phyloP scores from a whole-genome alignment of 1,284 basidiomycete species.

The Cryptococcus sp. region DNA sequence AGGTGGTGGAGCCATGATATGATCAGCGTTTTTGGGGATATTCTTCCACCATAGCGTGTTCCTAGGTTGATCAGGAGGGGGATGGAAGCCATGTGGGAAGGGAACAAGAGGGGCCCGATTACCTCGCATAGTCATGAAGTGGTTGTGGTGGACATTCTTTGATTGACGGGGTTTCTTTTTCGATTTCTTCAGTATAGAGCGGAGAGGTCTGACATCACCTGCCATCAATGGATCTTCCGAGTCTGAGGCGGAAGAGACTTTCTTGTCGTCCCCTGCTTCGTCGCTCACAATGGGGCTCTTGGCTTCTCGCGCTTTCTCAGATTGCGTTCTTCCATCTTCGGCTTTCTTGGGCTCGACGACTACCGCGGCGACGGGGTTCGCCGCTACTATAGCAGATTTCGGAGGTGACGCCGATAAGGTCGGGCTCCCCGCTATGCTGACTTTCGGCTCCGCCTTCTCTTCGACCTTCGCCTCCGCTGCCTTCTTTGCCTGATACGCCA shows the following conservation, averaged over 20 bases:
- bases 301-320: not conserved
- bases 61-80: slow-evolving; percentile 26
- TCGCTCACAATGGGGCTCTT: not conserved
- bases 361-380: not conserved
- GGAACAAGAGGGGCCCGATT: slow-evolving; percentile 26
- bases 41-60: slow-evolving; percentile 37
- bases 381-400: no score
- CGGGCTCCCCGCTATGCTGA: no score
- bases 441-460: not conserved
- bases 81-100: slow-evolving; percentile 37
- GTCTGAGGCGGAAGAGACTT: not conserved
- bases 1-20: slow-evolving; percentile 30
- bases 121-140: slow-evolving; percentile 36
- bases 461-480: not conserved
- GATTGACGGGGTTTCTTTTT: slow-evolving; percentile 29
- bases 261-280: not conserved
- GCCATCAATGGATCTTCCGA: slow-evolving; percentile 31
- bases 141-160: slow-evolving; percentile 36
- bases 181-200: slow-evolving; percentile 32
- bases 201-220: slow-evolving; percentile 31
- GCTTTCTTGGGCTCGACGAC: not conserved
- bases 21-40: slow-evolving; percentile 27
- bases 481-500: slow-evolving; percentile 6
- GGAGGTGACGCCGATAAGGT: no score
- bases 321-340: not conserved